These are phyloP conservation scores for Inonotus hispidus DNA, from an alignment of 1,284 basidiomycete species.

Conservation along the genomic window DNA sequence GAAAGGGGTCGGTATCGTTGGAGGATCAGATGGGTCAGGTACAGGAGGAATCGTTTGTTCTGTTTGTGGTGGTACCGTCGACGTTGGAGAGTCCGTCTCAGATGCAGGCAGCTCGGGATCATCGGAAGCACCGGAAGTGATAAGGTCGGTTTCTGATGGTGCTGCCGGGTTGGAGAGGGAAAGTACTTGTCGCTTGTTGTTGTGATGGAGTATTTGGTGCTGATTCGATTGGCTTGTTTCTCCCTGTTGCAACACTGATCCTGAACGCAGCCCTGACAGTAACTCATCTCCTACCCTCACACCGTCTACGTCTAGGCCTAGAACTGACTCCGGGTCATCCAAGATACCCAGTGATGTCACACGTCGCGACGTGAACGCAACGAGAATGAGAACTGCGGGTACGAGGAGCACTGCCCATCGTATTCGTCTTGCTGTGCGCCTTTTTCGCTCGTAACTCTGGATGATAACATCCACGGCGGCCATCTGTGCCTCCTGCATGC, in stretches of 20 bases:
- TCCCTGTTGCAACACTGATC: neutral
- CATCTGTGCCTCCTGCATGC: conserved; percentile 9
- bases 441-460: conserved; percentile 31
- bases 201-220: neutral
- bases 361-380: conserved; percentile 45
- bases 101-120: neutral
- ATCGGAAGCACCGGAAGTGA: neutral
- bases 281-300: neutral
- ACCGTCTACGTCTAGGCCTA: neutral
- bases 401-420: conserved; percentile 48
- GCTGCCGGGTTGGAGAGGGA: conserved; percentile 18
- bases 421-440: conserved; percentile 36
- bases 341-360: conserved; percentile 26
- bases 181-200: conserved; percentile 8
- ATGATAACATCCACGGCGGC: conserved; percentile 17
- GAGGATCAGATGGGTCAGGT: conserved; percentile 30
- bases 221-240: no score
- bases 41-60: conserved; percentile 34
- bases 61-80: conserved; percentile 17
- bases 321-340: conserved; percentile 25
- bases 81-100: conserved; percentile 18
- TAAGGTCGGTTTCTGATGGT: conserved; percentile 13
- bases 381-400: conserved; percentile 46
- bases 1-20: conserved; percentile 60
- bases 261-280: conserved; percentile 9